Base-by-base conservation (phyloP, 148 eudicot species). In the Rhododendron williamsianum region DNA sequence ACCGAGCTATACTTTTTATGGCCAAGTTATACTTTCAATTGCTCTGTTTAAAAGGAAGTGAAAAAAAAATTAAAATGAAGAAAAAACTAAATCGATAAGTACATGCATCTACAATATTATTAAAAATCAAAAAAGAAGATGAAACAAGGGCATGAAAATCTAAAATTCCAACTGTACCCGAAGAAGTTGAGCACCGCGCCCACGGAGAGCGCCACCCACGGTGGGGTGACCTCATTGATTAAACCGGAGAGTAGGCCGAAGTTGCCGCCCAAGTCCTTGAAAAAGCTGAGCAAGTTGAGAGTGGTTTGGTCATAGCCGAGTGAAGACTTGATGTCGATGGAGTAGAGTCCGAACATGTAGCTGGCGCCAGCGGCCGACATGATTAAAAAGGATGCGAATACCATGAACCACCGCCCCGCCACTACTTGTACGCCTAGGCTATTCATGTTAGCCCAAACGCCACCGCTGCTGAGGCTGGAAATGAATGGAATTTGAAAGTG, bases 171-270 rank as follows among this genome's bases (percentile, higher is more conserved):
- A 19, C n/a, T 1, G 65, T 18, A 58, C n/a, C 92, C 90, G 41
- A 87, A 87, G 56, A 90, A 87, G 84, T 90, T 90, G 36, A 90
- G 87, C 9, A 89, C 84, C 0, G 90, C 88, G 4, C 92, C 91
- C 9, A 90, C 76, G 12, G 63, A 83, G 60, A 90, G 92, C 2
- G 87, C 91, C 7, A 90, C 87, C 89, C 89, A 90, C 1, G 92
- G 92, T 11, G 92, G 92, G 4, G 92, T 79, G 11, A 90, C 88
- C 86, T 90, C 92, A 52, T 83, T 89, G 86, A 90, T 85, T 5
- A 90, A 88, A 35, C 92, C 92, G 51, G 92, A 36, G 69, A 88
- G 87, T 33, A 90, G 13, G n/a, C 92, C 92, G 23, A 88, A 88
- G 82, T 86, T 86, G 41, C 41, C 36, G 36, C 36, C 36, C 41